Evolutionary conservation across 2,329 filamentous ascomycete species (phyloP), one percentile per base, ranked within the genome.

Genomic region (Aspergillus latus): DNA sequence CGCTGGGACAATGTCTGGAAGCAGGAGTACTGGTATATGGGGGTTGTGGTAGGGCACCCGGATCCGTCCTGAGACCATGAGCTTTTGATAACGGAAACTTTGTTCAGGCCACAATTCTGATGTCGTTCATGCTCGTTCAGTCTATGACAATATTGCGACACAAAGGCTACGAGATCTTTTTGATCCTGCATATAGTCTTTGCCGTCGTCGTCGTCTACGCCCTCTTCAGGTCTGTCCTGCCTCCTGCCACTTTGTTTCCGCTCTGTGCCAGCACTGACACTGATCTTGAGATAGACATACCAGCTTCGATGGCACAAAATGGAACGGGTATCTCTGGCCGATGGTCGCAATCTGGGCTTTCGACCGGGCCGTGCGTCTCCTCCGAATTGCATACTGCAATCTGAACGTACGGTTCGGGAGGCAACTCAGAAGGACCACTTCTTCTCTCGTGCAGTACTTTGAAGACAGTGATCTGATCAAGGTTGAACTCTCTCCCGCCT

Each of bases 311-410:
- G 64, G 66, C 11, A 72, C 72, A 15, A 72, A 75, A 56, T 81
- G 76, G 61, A 72, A 79, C 54, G 66, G 66, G 15, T 82, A 78
- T 57, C 72, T 81, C 21, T 82, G 78, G 73, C 74, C 77, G 3
- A 72, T 75, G 34, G 73, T 79, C 7, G 68, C 67, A 2, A 69
- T 82, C 30, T 82, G 80, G 80, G 32, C 67, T 9, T 70, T 80
- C 28, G 80, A 82, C 49, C 72, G 79, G n/a, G 7, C 26, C 4
- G 6, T 56, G 2, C 56, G 56, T 30, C 36, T 52, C 37, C 28
- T 42, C 5, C 73, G 77, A 30, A 50, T 78, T 10, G 52, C 73
- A n/a, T 72, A 70, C 54, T 78, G 75, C 64, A 76, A 77, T 46
- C 51, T 75, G n/a, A 63, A 64, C 45, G 56, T 73, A 11, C 16